These are phyloP conservation scores for Kwoniella botswanensis DNA, from an alignment of 768 basidiomycete species.

Conservation along the genomic window DNA sequence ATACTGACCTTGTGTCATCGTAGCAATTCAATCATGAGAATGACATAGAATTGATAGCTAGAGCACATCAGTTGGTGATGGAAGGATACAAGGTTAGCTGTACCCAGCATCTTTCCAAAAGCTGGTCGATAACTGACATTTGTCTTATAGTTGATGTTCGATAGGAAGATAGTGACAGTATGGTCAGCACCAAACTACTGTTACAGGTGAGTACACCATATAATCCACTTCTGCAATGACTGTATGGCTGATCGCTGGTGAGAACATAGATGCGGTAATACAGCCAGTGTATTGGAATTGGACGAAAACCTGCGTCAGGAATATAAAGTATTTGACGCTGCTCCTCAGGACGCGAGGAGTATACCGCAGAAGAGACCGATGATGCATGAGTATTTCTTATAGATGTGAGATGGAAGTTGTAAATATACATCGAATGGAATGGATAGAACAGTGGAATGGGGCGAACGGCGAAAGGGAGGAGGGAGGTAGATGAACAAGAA, in stretches of 20 bases:
- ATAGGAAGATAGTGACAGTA: constrained; percentile 90
- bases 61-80: constrained; percentile 97
- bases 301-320: constrained; percentile 92
- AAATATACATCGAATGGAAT: constrained; percentile 1
- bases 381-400: constrained; percentile 58
- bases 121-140: neutral
- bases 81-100: constrained; percentile 77
- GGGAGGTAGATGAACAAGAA: no score
- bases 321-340: constrained; percentile 87
- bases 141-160: constrained; percentile 75
- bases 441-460: neutral
- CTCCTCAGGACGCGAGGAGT: constrained; percentile 63
- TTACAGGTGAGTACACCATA: constrained; percentile 72
- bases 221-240: constrained; percentile 10
- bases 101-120: neutral
- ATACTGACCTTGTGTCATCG: neutral
- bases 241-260: no score
- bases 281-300: constrained; percentile 90
- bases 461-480: no score
- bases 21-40: constrained; percentile 87
- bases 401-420: neutral
- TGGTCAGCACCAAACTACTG: constrained; percentile 99
- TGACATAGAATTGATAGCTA: constrained; percentile 80
- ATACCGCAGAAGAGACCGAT: constrained; percentile 58
- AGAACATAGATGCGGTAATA: constrained; percentile 76